phyloP scores from a whole-genome alignment of 2,329 filamentous ascomycete genomes.

The Scedosporium apiospermum region DNA sequence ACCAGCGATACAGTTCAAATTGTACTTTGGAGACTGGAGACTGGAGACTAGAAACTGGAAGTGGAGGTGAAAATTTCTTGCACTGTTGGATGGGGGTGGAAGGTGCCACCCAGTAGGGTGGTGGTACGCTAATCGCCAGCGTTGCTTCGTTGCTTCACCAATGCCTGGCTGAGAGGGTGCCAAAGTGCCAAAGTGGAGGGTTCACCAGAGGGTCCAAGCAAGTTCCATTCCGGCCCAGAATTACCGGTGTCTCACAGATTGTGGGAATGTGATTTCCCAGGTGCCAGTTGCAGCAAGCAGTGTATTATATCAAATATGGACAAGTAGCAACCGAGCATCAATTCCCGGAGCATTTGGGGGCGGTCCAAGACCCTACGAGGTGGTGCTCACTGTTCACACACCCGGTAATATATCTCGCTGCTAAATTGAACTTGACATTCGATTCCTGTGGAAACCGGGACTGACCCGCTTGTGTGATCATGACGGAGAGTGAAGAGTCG shows the following conservation, averaged over 20 bases:
- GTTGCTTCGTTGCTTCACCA: no score
- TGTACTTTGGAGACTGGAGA: no score
- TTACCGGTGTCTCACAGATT: background rate
- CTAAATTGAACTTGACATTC: no score
- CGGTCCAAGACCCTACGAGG: no score
- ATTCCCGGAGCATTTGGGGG: no score
- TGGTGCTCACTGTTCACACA: no score
- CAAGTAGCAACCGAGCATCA: no score
- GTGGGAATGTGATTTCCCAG: background rate
- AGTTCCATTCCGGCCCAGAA: background rate
- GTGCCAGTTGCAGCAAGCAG: background rate
- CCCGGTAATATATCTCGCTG: no score
- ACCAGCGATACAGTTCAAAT: no score
- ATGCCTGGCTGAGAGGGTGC: no score
- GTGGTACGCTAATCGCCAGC: background rate
- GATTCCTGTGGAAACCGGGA: conserved; percentile 7
- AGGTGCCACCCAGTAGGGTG: background rate
- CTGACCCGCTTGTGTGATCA: background rate
- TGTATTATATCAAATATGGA: no score
- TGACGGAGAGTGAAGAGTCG: background rate
- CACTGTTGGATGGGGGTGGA: background rate
- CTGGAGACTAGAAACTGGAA: background rate
- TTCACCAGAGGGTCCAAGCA: background rate
- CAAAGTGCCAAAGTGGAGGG: background rate
- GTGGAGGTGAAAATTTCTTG: conserved; percentile 1